Conservation (phyloP, 2,329 filamentous ascomycete genomes). For the Epichloe baconii region DNA sequence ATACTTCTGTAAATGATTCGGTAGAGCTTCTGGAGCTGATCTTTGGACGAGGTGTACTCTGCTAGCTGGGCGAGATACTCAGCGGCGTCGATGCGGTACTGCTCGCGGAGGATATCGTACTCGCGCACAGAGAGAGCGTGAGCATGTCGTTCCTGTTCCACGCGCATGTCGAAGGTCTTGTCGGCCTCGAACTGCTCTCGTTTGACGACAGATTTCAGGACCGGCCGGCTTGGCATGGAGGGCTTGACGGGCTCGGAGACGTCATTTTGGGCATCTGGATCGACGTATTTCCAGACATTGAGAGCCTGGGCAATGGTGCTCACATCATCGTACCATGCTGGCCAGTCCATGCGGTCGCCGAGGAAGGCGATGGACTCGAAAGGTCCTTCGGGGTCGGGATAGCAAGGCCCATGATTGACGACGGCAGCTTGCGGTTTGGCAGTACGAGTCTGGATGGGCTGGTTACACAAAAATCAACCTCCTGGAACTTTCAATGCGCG, state of each 20-base stretch:
- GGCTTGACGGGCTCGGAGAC: slow-evolving; percentile 3
- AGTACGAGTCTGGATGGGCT: too few species aligned
- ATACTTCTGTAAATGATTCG: slow-evolving; percentile 5
- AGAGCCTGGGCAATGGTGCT: slow-evolving; percentile 1
- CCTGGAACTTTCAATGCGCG: not conserved
- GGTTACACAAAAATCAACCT: too few species aligned
- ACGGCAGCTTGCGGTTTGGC: not conserved
- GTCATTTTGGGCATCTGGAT: slow-evolving; percentile 2
- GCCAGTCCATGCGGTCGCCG: slow-evolving; percentile 5
- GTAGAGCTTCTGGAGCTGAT: slow-evolving; percentile 5
- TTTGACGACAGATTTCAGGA: not conserved
- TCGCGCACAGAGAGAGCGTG: slow-evolving; percentile 3
- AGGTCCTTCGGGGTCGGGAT: not conserved
- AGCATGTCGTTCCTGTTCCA: slow-evolving; percentile 3
- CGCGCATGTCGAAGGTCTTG: slow-evolving; percentile 2
- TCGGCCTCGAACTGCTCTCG: slow-evolving; percentile 3
- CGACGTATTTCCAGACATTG: slow-evolving; percentile 7
- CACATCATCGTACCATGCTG: slow-evolving; percentile 5
- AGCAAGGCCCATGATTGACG: slow-evolving; percentile 1
- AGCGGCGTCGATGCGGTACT: slow-evolving; percentile 5
- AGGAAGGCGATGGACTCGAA: slow-evolving; percentile 4
- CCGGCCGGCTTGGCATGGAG: not conserved
- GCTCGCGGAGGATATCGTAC: slow-evolving; percentile 6
- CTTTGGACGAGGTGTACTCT: not conserved
- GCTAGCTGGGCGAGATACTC: slow-evolving; percentile 4